Evolutionary conservation across 2,329 filamentous ascomycete genomes (phyloP).

Genomic region (Xylaria arbuscula): DNA sequence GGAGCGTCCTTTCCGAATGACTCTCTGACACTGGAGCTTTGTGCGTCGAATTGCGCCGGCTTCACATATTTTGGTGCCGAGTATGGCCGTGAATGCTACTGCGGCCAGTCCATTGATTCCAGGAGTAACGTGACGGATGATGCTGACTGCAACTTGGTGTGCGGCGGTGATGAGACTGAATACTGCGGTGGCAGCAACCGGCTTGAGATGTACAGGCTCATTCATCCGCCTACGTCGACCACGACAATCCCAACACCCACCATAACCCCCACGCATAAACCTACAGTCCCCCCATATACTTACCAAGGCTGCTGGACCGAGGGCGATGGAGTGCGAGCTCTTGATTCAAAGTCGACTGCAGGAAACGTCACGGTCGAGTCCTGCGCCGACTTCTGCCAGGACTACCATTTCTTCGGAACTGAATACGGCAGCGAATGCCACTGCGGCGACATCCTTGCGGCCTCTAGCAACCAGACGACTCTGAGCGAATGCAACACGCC

Average conservation of each 20-base stretch:
- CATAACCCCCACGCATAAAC: constrained; percentile 45
- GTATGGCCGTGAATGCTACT: constrained; percentile 56
- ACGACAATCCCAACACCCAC: constrained; percentile 33
- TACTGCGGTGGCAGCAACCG: constrained; percentile 55
- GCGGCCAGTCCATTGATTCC: constrained; percentile 52
- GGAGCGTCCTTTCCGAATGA: constrained; percentile 50
- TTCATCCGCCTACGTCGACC: constrained; percentile 33
- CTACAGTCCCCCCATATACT: constrained; percentile 49
- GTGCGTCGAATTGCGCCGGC: constrained; percentile 51
- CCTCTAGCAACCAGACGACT: constrained; percentile 31
- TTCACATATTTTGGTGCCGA: constrained; percentile 55
- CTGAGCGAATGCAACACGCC: constrained; percentile 43
- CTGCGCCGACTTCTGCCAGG: constrained; percentile 50
- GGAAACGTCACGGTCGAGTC: constrained; percentile 53
- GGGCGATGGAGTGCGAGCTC: constrained; percentile 51
- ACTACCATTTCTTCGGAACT: constrained; percentile 38
- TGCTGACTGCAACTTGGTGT: constrained; percentile 54
- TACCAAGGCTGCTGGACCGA: constrained; percentile 58
- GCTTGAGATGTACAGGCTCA: constrained; percentile 52
- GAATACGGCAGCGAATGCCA: constrained; percentile 50
- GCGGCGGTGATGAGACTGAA: constrained; percentile 51
- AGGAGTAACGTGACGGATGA: constrained; percentile 50
- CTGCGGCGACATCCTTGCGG: constrained; percentile 49
- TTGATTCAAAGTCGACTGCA: constrained; percentile 44
- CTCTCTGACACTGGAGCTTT: constrained; percentile 54